Conservation (phyloP, 257 asterid genomes). For the Coffea canephora region DNA sequence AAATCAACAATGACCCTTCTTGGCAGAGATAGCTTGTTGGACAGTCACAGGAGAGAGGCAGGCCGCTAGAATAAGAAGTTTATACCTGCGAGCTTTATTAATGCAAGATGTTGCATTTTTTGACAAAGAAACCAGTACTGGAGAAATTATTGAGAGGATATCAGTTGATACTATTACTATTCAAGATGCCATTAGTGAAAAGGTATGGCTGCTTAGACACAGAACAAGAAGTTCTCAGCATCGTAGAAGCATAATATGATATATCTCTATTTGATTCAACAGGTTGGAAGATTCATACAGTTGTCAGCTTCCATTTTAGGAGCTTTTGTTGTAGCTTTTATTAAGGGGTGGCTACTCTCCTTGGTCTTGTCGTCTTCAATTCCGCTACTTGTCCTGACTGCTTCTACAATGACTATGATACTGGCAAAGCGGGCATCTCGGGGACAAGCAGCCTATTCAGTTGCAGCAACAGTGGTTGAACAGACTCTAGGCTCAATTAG, state of each 20-base stretch:
- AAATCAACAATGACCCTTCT: neutral
- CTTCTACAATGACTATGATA: conserved; percentile 46
- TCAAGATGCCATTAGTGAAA: conserved; percentile 76
- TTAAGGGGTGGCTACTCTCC: conserved; percentile 63
- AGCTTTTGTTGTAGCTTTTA: conserved; percentile 54
- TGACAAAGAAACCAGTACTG: conserved; percentile 56
- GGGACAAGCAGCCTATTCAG: conserved; percentile 56
- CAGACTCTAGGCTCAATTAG: conserved; percentile 60
- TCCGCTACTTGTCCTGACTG: conserved; percentile 48
- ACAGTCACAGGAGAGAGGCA: conserved; percentile 71
- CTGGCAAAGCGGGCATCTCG: conserved; percentile 40
- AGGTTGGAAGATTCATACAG: conserved; percentile 62
- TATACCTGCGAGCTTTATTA: conserved; percentile 45
- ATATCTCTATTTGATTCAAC: neutral
- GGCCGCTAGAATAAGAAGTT: conserved; percentile 53
- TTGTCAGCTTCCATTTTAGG: conserved; percentile 50
- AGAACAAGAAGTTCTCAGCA: neutral
- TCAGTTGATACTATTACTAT: conserved; percentile 44
- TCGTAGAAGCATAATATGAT: neutral
- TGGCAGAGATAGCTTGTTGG: conserved; percentile 70
- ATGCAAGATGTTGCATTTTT: conserved; percentile 66
- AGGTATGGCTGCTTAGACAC: conserved; percentile 31
- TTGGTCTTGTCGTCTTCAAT: conserved; percentile 57
- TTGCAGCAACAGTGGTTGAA: conserved; percentile 60
- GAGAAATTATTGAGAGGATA: conserved; percentile 50